These are phyloP conservation scores for Phycomyces blakesleeanus DNA, from an alignment of 192 early-diverging fungal genomes.

Conservation along the genomic window DNA sequence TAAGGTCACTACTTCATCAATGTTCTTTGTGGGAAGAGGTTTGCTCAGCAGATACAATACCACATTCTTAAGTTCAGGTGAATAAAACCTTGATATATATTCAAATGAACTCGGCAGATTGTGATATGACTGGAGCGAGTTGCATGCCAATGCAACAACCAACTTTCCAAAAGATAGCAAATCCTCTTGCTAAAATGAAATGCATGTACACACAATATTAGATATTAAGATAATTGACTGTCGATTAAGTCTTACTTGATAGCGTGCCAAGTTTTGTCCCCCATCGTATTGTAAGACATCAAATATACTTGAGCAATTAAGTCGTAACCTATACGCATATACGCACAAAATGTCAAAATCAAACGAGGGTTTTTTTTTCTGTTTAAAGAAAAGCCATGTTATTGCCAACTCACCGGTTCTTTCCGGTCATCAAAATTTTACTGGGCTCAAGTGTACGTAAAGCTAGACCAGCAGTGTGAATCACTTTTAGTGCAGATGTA, in stretches of 20 bases:
- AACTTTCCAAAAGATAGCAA: slow-evolving; percentile 78
- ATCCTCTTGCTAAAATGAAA: slow-evolving; percentile 71
- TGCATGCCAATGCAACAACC: slow-evolving; percentile 73
- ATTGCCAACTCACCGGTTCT: slow-evolving; percentile 58
- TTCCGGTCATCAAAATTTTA: slow-evolving; percentile 82
- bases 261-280: slow-evolving; percentile 50
- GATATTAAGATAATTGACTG: too few relatives aligned
- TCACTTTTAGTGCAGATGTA: slow-evolving; percentile 68
- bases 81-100: slow-evolving; percentile 69
- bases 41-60: slow-evolving; percentile 76
- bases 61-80: slow-evolving; percentile 80
- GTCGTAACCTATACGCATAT: slow-evolving; percentile 45
- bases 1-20: slow-evolving; percentile 78
- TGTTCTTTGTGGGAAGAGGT: slow-evolving; percentile 64
- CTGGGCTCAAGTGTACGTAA: slow-evolving; percentile 72
- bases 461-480: slow-evolving; percentile 82
- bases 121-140: slow-evolving; percentile 60
- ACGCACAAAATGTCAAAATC: slow-evolving; percentile 11
- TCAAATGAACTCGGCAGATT: slow-evolving; percentile 77
- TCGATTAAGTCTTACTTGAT: slow-evolving; percentile 58
- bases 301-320: slow-evolving; percentile 70
- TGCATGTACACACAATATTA: neutral
- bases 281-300: slow-evolving; percentile 74
- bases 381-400: neutral
- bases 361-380: neutral